A percentile compares a stretch with the other conserved stretches of the same genome.
These are phyloP conservation scores for Senna tora DNA, from an alignment of 306 rosid species.

Conservation along the genomic window DNA sequence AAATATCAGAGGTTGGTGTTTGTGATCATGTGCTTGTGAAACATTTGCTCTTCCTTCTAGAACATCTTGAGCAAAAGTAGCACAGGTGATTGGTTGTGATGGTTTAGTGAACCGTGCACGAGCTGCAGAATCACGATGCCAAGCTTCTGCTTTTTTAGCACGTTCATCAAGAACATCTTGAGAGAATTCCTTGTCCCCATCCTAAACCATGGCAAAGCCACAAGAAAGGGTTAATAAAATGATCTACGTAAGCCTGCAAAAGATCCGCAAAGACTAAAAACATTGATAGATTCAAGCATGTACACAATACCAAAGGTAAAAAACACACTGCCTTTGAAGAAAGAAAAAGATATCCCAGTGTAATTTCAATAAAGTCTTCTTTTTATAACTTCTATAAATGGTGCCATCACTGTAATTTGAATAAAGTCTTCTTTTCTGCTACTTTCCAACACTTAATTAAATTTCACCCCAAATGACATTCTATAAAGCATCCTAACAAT, in stretches of 20 bases:
- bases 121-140: conserved; percentile 77
- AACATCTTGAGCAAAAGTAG: conserved; percentile 98
- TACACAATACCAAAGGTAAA: conserved; percentile 4
- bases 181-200: conserved; percentile 69
- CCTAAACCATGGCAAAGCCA: conserved; percentile 52
- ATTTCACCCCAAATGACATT: not conserved
- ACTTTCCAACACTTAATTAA: conserved; percentile 4
- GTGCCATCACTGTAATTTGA: not conserved
- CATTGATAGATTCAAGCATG: not conserved
- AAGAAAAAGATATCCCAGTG: not conserved
- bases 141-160: conserved; percentile 72
- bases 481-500: conserved; percentile 9
- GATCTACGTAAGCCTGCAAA: conserved; percentile 1
- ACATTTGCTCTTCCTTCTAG: conserved; percentile 89
- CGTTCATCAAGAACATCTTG: conserved; percentile 81
- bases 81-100: conserved; percentile 83
- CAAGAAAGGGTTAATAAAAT: conserved; percentile 24
- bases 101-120: conserved; percentile 70
- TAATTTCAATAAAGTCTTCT: not conserved
- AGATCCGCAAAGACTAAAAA: conserved; percentile 9
- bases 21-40: conserved; percentile 88
- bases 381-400: not conserved
- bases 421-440: conserved; percentile 1
- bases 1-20: conserved; percentile 87
- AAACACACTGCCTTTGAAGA: too few relatives aligned